These are phyloP conservation scores for Xylaria sp. DNA, from an alignment of 2,329 filamentous ascomycete species.

Conservation along the genomic window DNA sequence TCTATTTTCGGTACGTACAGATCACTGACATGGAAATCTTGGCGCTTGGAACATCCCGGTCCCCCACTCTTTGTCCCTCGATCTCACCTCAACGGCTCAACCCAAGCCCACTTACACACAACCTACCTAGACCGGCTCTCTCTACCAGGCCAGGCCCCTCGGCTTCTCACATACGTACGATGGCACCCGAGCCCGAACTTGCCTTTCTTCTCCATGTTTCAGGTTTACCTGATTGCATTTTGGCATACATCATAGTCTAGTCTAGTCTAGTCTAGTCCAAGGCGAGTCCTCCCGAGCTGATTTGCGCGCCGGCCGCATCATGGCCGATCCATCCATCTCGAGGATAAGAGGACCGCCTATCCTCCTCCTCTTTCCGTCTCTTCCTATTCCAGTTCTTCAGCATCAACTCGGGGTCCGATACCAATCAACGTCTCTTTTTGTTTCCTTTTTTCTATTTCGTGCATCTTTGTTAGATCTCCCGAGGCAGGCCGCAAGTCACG, in stretches of 20 bases:
- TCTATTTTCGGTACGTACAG: slow-evolving; percentile 32
- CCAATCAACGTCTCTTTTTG: slow-evolving; percentile 28
- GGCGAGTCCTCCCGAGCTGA: slow-evolving; percentile 31
- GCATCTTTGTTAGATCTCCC: slow-evolving; percentile 34
- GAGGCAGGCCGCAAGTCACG: slow-evolving; percentile 27
- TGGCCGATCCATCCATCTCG: slow-evolving; percentile 29
- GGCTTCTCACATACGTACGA: slow-evolving; percentile 26
- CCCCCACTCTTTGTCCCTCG: background rate
- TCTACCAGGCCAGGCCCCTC: slow-evolving; percentile 23
- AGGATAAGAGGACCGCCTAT: slow-evolving; percentile 39
- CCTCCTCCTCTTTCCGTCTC: slow-evolving; percentile 29
- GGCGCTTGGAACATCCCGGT: background rate
- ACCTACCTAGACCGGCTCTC: slow-evolving; percentile 17
- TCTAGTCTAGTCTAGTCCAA: too few relatives aligned
- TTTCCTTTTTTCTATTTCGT: slow-evolving; percentile 29
- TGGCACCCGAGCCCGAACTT: slow-evolving; percentile 24
- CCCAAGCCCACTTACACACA: slow-evolving; percentile 20
- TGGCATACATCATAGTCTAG: slow-evolving; percentile 29
- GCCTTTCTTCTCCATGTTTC: slow-evolving; percentile 38
- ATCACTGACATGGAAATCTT: slow-evolving; percentile 9
- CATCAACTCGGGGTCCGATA: slow-evolving; percentile 37
- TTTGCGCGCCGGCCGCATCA: slow-evolving; percentile 33
- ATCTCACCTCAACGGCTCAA: slow-evolving; percentile 16
- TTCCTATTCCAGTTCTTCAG: slow-evolving; percentile 33
- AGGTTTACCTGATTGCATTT: slow-evolving; percentile 33